A percentile compares a stretch with the other conserved stretches of the same genome.
Conservation (phyloP, 306 rosid genomes). For the Prunus mume region DNA sequence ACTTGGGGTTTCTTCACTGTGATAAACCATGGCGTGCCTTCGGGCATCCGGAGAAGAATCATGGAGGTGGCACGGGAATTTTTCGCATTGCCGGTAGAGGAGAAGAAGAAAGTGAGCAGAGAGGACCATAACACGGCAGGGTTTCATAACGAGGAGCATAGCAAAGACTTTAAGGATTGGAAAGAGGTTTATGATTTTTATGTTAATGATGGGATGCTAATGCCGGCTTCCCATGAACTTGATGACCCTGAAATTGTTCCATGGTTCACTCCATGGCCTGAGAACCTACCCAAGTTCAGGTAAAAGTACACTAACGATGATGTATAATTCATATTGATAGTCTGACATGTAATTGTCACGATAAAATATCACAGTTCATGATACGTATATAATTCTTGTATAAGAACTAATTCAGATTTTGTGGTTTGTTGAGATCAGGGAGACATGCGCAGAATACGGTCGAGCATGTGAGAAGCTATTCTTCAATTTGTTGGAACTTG, state of each 20-base stretch:
- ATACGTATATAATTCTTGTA: no score
- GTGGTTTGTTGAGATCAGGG: not conserved
- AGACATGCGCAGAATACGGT: slow-evolving; percentile 1
- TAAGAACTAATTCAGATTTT: no score
- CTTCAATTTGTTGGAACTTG: not conserved
- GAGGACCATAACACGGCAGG: not conserved
- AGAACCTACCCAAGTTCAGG: not conserved
- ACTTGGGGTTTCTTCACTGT: slow-evolving; percentile 11
- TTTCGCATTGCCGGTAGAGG: not conserved
- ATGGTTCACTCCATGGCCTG: slow-evolving; percentile 10
- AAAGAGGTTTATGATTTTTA: slow-evolving; percentile 1
- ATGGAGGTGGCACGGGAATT: not conserved
- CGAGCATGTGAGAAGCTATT: not conserved
- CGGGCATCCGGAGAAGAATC: not conserved
- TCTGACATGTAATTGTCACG: not conserved
- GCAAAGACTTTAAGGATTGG: slow-evolving; percentile 1
- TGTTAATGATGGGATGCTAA: not conserved
- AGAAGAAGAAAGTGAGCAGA: slow-evolving; percentile 1
- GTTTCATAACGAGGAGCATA: slow-evolving; percentile 3
- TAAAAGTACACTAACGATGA: not conserved
- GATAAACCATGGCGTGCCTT: slow-evolving; percentile 15
- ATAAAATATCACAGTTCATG: no score
- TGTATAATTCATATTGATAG: not conserved
- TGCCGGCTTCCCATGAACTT: slow-evolving; percentile 13
- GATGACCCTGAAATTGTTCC: slow-evolving; percentile 5